phyloP scores from a whole-genome alignment of 345 rosid species.

The Heritiera littoralis region DNA sequence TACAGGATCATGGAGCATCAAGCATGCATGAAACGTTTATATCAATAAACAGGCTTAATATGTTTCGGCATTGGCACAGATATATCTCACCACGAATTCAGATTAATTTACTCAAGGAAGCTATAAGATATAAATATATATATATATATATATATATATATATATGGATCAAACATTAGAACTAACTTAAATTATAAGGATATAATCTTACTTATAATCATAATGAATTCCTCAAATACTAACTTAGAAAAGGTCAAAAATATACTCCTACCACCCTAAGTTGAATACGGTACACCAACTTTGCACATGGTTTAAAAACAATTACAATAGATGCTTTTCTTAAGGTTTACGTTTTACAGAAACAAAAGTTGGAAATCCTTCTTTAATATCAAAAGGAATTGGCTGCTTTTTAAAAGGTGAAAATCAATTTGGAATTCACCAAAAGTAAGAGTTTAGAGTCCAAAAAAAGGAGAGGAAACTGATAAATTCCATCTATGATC shows the following conservation, averaged over 20 bases:
- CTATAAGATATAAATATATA: not conserved
- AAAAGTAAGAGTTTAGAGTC: not conserved
- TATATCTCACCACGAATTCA: not conserved
- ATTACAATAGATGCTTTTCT: not conserved
- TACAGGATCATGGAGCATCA: not conserved
- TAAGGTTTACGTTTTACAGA: not conserved
- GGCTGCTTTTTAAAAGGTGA: not conserved
- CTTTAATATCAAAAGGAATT: not conserved
- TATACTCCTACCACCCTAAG: not conserved
- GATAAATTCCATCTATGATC: no score
- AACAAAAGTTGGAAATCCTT: not conserved
- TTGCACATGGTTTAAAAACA: not conserved
- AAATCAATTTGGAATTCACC: not conserved
- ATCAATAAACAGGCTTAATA: not conserved
- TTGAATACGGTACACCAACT: not conserved
- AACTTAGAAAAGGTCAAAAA: not conserved
- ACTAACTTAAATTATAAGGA: not conserved
- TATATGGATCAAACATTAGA: not conserved
- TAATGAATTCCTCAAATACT: not conserved
- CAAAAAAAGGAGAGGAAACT: not conserved
- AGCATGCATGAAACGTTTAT: not conserved
- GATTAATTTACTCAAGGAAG: not conserved
- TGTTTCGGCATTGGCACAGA: not conserved
- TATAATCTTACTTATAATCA: not conserved
- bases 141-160: not conserved